Evolutionary conservation across 352 stramenopile species (phyloP).

Genomic region (Phytopythium sindhum): DNA sequence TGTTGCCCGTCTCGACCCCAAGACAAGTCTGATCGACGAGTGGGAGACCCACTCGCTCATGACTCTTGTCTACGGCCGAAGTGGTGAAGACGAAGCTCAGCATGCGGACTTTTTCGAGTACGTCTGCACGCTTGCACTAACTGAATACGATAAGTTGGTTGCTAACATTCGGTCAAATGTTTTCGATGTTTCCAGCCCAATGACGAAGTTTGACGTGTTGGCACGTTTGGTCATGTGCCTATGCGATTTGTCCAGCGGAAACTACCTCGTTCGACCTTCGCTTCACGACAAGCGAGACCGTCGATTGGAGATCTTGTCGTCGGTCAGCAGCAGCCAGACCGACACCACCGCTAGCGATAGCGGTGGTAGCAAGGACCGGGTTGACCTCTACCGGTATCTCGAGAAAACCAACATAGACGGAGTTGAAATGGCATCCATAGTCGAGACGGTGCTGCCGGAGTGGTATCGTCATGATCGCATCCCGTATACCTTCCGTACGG

Average conservation of each 20-base stretch:
- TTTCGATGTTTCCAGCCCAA: conserved; percentile 19
- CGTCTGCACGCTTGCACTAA: conserved; percentile 9
- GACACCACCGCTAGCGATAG: neutral
- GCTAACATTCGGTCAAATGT: neutral
- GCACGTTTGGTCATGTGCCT: conserved; percentile 25
- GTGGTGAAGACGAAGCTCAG: neutral
- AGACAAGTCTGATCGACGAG: conserved; percentile 22
- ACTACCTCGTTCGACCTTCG: conserved; percentile 28
- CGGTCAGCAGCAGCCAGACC: neutral
- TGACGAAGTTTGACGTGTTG: conserved; percentile 33
- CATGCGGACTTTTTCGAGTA: conserved; percentile 53
- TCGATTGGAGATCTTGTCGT: conserved; percentile 10
- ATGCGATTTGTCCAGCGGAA: conserved; percentile 29
- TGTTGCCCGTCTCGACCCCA: conserved; percentile 41
- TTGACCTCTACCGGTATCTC: conserved; percentile 50
- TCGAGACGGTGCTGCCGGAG: conserved; percentile 24
- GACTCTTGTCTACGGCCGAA: conserved; percentile 34
- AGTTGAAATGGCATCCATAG: conserved; percentile 3
- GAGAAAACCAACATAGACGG: neutral
- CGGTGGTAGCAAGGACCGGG: neutral
- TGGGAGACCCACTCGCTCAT: conserved; percentile 48
- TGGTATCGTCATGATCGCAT: conserved; percentile 46
- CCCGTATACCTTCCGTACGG: conserved; percentile 57
- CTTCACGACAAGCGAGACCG: neutral
- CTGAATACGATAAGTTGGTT: neutral